phyloP scores from a whole-genome alignment of 2,329 filamentous ascomycete genomes.

The Colletotrichum destructivum region DNA sequence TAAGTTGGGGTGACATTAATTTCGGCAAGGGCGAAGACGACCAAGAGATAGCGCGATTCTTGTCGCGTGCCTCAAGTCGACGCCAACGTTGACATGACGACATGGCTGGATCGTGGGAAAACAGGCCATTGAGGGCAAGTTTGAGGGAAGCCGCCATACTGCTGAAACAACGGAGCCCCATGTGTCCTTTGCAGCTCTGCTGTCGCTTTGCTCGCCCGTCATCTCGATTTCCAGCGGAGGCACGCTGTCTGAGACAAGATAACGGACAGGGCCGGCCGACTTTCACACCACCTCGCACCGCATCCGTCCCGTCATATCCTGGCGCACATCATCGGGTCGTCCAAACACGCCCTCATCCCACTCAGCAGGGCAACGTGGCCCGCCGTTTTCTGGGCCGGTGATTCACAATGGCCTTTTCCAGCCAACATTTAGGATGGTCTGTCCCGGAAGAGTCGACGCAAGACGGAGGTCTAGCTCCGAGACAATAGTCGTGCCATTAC shows the following conservation, averaged over 20 bases:
- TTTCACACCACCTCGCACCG: constrained; percentile 17
- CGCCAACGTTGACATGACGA: constrained; percentile 31
- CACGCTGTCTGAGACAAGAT: neutral
- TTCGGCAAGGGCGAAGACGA: neutral
- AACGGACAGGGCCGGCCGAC: constrained; percentile 16
- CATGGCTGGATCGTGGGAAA: constrained; percentile 15
- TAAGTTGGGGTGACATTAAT: no score
- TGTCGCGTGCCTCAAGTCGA: constrained; percentile 12
- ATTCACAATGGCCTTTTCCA: neutral
- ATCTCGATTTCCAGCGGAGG: neutral
- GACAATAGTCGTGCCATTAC: neutral
- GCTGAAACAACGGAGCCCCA: constrained; percentile 23
- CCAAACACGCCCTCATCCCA: constrained; percentile 1
- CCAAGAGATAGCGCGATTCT: constrained; percentile 7
- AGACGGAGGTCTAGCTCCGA: constrained; percentile 11
- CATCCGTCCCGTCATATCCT: constrained; percentile 25
- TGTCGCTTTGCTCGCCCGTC: neutral
- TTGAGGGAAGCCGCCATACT: neutral
- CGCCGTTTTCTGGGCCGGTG: neutral
- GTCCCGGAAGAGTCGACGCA: neutral
- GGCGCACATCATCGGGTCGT: constrained; percentile 31
- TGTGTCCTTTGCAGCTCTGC: constrained; percentile 14
- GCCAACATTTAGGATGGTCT: neutral
- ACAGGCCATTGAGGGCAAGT: constrained; percentile 4
- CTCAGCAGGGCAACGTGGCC: neutral